phyloP scores from a whole-genome alignment of 139 green algal genomes.

The Chlamydomonas sp. region DNA sequence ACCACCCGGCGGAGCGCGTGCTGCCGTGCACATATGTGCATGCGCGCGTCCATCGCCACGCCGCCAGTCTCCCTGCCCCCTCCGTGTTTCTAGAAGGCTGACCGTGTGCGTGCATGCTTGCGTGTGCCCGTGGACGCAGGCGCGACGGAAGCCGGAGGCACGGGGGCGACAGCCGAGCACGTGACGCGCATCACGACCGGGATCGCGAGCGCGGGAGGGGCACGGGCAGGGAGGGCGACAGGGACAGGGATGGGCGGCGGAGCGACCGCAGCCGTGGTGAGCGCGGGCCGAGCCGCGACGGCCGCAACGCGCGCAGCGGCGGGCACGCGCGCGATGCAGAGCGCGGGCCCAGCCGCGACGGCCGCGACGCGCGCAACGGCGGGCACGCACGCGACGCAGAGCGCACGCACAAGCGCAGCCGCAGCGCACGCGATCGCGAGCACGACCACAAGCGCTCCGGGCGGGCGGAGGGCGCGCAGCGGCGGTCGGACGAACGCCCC shows the following conservation, averaged over 20 bases:
- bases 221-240: not conserved
- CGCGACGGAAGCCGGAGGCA: no score
- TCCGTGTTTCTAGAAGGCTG: no score
- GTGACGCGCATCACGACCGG: no score
- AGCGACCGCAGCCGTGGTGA: not conserved
- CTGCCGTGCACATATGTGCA: no score
- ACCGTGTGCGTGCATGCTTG: no score
- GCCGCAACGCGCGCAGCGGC: not conserved
- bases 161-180: no score
- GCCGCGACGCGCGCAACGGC: not conserved
- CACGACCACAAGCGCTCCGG: not conserved
- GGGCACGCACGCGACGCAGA: not conserved
- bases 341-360: not conserved
- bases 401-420: not conserved
- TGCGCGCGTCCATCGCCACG: no score
- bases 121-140: no score
- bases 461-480: not conserved
- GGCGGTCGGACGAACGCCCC: not conserved
- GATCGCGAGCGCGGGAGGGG: conserved; percentile 1
- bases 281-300: not conserved
- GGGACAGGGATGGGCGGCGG: not conserved
- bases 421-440: not conserved
- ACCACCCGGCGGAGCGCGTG: no score
- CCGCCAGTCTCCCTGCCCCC: no score
- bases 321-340: not conserved